Evolutionary conservation across 768 basidiomycete species (phyloP).

Genomic region (Coprinopsis strossmayeri): DNA sequence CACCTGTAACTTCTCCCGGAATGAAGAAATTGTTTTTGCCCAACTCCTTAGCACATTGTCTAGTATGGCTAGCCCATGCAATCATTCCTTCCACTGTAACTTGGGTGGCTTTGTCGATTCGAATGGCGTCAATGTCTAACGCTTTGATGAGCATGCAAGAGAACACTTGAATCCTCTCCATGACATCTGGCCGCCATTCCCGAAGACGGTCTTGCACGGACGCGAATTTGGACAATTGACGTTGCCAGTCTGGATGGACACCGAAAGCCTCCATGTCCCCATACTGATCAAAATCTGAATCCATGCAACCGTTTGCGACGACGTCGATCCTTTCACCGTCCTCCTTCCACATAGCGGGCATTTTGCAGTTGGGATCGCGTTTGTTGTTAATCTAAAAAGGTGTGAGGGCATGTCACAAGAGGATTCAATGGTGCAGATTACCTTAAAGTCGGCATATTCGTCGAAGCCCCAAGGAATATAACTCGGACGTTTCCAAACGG

Average conservation of each 20-base stretch:
- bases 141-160: slow-evolving; percentile 84
- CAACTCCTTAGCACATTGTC: slow-evolving; percentile 62
- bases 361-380: slow-evolving; percentile 65
- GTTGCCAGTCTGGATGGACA: slow-evolving; percentile 92
- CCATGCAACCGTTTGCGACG: slow-evolving; percentile 63
- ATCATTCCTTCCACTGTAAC: slow-evolving; percentile 79
- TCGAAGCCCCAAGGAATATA: slow-evolving; percentile 85
- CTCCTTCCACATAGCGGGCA: slow-evolving; percentile 79
- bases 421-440: slow-evolving; percentile 20
- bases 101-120: slow-evolving; percentile 93
- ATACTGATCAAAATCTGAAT: slow-evolving; percentile 89
- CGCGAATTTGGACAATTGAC: slow-evolving; percentile 91
- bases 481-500: slow-evolving; percentile 65
- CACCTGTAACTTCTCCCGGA: slow-evolving; percentile 91
- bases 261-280: slow-evolving; percentile 98
- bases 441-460: slow-evolving; percentile 77
- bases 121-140: slow-evolving; percentile 89
- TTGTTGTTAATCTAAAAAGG: slow-evolving; percentile 58
- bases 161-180: slow-evolving; percentile 71
- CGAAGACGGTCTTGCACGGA: slow-evolving; percentile 94
- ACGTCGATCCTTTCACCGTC: slow-evolving; percentile 58
- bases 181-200: slow-evolving; percentile 81
- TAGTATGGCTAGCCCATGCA: slow-evolving; percentile 66
- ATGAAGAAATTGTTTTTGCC: slow-evolving; percentile 89
- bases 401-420: slow-evolving; percentile 1